These are phyloP conservation scores for Exophiala sideris DNA, from an alignment of 2,329 filamentous ascomycete species.

Conservation along the genomic window DNA sequence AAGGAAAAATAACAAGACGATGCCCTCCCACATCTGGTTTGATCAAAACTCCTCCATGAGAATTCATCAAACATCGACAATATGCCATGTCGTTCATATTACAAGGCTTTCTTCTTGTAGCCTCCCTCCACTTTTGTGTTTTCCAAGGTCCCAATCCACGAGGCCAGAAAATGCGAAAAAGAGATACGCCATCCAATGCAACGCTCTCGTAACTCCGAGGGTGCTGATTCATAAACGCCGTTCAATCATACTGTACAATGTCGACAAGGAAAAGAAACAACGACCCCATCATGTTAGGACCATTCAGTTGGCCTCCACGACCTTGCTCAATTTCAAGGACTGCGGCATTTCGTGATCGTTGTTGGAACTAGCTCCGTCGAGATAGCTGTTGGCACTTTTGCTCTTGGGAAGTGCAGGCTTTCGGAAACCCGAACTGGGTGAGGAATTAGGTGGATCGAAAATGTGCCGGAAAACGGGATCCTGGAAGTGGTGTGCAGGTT, in stretches of 20 bases:
- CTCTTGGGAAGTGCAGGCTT: conserved; percentile 30
- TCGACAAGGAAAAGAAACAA: conserved; percentile 6
- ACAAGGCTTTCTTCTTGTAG: conserved; percentile 12
- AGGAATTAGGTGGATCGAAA: conserved; percentile 42
- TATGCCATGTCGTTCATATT: conserved; percentile 13
- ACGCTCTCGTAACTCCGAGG: conserved; percentile 4
- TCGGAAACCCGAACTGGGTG: conserved; percentile 28
- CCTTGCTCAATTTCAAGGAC: conserved; percentile 17
- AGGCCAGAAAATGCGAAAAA: conserved; percentile 19
- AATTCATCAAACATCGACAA: conserved; percentile 20
- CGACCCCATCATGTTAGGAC: not conserved
- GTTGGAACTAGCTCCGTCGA: conserved; percentile 25
- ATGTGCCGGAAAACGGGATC: conserved; percentile 49
- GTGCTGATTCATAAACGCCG: conserved; percentile 17
- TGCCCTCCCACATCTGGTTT: not conserved
- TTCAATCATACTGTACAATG: conserved; percentile 27
- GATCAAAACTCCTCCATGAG: conserved; percentile 17
- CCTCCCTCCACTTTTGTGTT: conserved; percentile 11
- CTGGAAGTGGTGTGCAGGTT: conserved; percentile 29
- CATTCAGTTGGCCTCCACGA: conserved; percentile 23
- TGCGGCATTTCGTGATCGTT: conserved; percentile 27
- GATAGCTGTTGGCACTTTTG: conserved; percentile 31
- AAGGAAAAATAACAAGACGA: conserved; percentile 1
- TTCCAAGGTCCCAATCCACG: conserved; percentile 12
- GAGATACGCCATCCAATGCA: conserved; percentile 20